Evolutionary conservation across 306 rosid species (phyloP).

Genomic region (Hylodesmum podocarpum): DNA sequence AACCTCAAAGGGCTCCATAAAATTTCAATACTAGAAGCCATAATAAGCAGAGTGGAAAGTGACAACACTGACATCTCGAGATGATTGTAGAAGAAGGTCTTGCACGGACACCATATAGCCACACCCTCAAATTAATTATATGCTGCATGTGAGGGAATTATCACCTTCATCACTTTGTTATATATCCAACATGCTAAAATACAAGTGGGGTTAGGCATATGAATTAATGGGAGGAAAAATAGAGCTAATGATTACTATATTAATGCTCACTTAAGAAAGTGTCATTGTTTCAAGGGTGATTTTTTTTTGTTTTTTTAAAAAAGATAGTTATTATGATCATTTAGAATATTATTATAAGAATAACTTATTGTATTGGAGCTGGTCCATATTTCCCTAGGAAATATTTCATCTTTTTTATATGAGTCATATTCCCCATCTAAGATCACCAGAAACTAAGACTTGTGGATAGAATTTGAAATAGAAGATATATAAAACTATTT

Average conservation of each 20-base stretch:
- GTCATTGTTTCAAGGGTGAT: neutral
- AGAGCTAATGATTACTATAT: neutral
- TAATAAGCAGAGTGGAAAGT: neutral
- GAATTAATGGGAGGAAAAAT: neutral
- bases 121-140: neutral
- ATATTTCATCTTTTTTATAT: too few species aligned
- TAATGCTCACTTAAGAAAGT: neutral
- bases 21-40: neutral
- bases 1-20: neutral
- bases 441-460: too few species aligned
- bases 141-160: neutral
- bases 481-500: too few species aligned
- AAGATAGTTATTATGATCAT: too few species aligned
- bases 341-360: too few species aligned
- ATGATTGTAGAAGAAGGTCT: conserved; percentile 1
- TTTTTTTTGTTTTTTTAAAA: too few species aligned
- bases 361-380: too few species aligned
- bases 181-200: neutral
- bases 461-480: too few species aligned
- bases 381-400: too few species aligned
- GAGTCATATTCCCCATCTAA: too few species aligned
- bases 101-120: conserved; percentile 10
- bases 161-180: neutral
- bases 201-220: neutral
- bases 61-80: neutral